These are phyloP conservation scores for Garcileccinum viscosum DNA, from an alignment of 1,284 basidiomycete genomes.

Conservation along the genomic window DNA sequence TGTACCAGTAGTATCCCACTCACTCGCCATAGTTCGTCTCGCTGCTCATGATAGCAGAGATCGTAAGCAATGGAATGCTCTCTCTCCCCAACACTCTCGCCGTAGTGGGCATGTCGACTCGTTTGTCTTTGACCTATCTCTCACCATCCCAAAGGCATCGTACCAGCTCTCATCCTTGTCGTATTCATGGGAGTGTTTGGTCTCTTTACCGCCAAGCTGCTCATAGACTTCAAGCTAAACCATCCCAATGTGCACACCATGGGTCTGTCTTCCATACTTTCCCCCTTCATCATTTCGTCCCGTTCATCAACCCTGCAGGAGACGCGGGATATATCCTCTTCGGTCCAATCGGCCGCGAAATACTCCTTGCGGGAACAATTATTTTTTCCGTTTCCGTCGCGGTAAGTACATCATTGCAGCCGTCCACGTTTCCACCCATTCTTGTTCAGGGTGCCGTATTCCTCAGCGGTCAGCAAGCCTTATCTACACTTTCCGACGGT, in stretches of 20 bases:
- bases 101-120: slow-evolving; percentile 5
- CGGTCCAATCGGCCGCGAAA: slow-evolving; percentile 55
- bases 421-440: neutral
- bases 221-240: slow-evolving; percentile 63
- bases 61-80: slow-evolving; percentile 6
- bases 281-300: neutral
- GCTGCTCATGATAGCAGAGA: slow-evolving; percentile 5
- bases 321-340: slow-evolving; percentile 61
- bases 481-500: slow-evolving; percentile 47
- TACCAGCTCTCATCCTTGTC: slow-evolving; percentile 44
- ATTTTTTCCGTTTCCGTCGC: slow-evolving; percentile 56
- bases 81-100: slow-evolving; percentile 1
- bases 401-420: slow-evolving; percentile 37
- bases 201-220: slow-evolving; percentile 57
- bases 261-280: slow-evolving; percentile 35
- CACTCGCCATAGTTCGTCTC: slow-evolving; percentile 4
- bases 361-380: slow-evolving; percentile 55
- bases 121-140: neutral
- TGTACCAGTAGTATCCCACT: neutral
- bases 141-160: slow-evolving; percentile 7
- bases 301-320: slow-evolving; percentile 37
- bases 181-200: slow-evolving; percentile 61
- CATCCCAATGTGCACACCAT: slow-evolving; percentile 63
- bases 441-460: slow-evolving; percentile 6
- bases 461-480: slow-evolving; percentile 54